A percentile compares a stretch with the other conserved stretches of the same genome.
Conservation (phyloP, 768 basidiomycete species). For the Psilocybe subaeruginosa region DNA sequence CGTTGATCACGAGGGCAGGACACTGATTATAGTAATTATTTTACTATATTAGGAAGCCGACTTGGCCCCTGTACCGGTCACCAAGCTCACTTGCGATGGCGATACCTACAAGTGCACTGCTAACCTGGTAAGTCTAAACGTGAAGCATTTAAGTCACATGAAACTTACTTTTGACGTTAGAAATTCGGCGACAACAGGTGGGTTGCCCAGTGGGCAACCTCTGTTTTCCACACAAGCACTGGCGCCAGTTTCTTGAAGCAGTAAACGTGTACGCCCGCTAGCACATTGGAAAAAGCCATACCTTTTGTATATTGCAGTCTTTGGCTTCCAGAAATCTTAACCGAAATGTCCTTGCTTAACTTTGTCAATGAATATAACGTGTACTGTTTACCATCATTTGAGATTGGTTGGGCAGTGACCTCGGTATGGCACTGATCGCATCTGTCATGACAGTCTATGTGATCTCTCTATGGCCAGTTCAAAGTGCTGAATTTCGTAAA, state of each 20-base stretch:
- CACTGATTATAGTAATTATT: neutral
- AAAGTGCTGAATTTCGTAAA: too few relatives aligned
- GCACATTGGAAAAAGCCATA: too few relatives aligned
- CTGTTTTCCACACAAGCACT: conserved; percentile 5
- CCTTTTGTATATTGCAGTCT: too few relatives aligned
- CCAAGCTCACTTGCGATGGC: neutral
- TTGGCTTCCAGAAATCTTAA: too few relatives aligned
- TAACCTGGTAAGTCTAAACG: neutral
- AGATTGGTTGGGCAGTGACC: too few relatives aligned
- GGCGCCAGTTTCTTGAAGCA: neutral
- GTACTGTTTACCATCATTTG: too few relatives aligned
- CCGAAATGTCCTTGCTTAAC: too few relatives aligned
- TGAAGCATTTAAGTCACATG: neutral
- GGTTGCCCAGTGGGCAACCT: conserved; percentile 9
- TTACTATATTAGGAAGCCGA: neutral
- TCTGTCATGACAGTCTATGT: too few relatives aligned
- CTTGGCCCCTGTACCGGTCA: neutral
- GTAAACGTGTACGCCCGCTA: neutral
- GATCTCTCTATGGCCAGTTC: too few relatives aligned
- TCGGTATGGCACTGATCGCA: too few relatives aligned
- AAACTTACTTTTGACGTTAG: neutral
- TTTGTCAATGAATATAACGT: too few relatives aligned
- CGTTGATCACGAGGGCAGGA: neutral
- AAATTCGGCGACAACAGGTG: conserved; percentile 10
- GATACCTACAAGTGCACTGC: conserved; percentile 3